Percentiles rank a stretch among this genome's conserved stretches.
phyloP scores from a whole-genome alignment of 441 rosid species.

The Mallotus repandus region DNA sequence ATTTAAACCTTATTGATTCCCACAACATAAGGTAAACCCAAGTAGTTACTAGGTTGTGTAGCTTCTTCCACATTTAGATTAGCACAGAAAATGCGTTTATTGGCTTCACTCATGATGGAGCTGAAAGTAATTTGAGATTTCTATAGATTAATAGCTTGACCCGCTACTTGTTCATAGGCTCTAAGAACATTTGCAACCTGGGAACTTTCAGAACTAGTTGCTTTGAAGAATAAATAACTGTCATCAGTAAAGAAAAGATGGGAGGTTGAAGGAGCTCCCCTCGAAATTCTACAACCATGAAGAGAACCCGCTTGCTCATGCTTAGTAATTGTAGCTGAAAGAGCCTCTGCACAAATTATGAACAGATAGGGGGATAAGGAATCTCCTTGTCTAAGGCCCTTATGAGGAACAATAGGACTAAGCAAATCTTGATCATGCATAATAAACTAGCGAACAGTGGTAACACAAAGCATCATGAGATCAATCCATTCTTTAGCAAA shows the following conservation, averaged over 20 bases:
- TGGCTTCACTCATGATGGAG: not conserved
- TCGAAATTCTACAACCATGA: not conserved
- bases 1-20: not conserved
- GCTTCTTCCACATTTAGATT: not conserved
- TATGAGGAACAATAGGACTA: not conserved
- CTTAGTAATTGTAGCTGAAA: not conserved
- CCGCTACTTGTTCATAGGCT: not conserved
- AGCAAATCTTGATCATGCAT: not conserved
- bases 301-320: not conserved
- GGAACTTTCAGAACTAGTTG: not conserved
- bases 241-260: not conserved
- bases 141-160: not conserved
- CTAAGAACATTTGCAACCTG: not conserved
- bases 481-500: not conserved
- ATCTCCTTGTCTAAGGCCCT: not conserved
- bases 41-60: not conserved
- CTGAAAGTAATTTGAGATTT: not conserved
- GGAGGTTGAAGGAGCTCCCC: not conserved
- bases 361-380: not conserved
- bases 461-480: not conserved
- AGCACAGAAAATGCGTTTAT: not conserved
- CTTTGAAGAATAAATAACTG: not conserved
- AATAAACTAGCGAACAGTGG: not conserved
- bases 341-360: not conserved
- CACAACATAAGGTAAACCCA: not conserved